Base-by-base conservation (phyloP, 176 grass and related monocot genomes). In the Areca catechu region DNA sequence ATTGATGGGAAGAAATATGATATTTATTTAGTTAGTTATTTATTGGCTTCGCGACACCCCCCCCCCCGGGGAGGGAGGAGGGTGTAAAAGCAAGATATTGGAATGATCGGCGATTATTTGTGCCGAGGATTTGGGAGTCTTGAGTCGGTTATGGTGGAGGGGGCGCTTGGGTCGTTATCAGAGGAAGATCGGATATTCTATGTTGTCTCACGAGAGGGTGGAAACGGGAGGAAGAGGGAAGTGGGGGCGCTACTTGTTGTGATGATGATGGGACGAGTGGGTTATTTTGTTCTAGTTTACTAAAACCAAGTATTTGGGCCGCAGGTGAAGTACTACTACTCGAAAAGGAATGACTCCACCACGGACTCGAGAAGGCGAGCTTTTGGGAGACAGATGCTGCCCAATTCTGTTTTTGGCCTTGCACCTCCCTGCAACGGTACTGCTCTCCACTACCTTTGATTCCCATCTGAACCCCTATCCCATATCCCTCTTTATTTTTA, bases 321-420 rank as follows among this genome's bases (percentile, higher is more conserved):
- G 34, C 34, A 72, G 70, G 50, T 72, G 27, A 72, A 72, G 70
- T 72, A 54, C 15, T 70, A 28, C 27, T 72, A 72, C 58, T 72
- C 70, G 16, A 72, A 72, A 62, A 72, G 70, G 70, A 62, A 72
- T 24, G 70, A 62, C 20, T 16, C 57, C 15, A 43, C 16, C 23
- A 66, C 28, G 49, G 70, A 60, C 16, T 16, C 4, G 50, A 62
- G 43, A 54, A 47, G 24, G 25, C 47, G 5, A 27, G 19, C 70
- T 61, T 61, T 62, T 1, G 49, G 58, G 24, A 62, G 58, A 54
- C 58, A 72, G 50, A 18, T 0, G 24, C 58, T 54, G 70, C 27
- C 58, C 4, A 16, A 50, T 54, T 25, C 70, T 58, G 49, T 54
- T 62, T 72, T 17, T 24, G 18, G 58, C 70, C 25, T 53, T 48